Base-by-base conservation (phyloP, 257 asterid species). In the Plectranthus barbatus region DNA sequence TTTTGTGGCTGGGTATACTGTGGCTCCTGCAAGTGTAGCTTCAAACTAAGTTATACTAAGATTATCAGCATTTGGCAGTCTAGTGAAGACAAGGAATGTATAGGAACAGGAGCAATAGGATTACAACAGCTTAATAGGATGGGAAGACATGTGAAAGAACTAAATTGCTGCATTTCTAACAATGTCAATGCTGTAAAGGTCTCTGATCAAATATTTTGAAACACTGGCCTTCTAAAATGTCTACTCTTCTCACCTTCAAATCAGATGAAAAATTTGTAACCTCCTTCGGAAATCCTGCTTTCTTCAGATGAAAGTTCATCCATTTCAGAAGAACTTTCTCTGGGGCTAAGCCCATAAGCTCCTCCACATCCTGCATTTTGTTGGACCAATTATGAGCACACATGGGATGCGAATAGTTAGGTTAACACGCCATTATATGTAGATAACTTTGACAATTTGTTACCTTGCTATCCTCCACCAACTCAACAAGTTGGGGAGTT, bases 261-360 rank as follows among this genome's bases (percentile, higher is more conserved):
- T 91, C 96, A 17, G 98, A 77, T 14, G 98, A 91, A 76, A 90
- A 91, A 72, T 85, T 91, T 47, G 90, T 74, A 56, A 91, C 94
- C 45, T 69, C 68, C 76, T 88, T 91, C 67, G 70, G 58, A 44
- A 79, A 91, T 47, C 98, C 96, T 20, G 81, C 76, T 75, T 88
- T 91, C 71, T 91, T 91, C 23, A 91, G 86, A 75, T 87, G 97
- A 68, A 87, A 91, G 77, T 91, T 91, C 97, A 91, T 87, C 96
- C 96, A 88, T 79, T 84, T 91, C 71, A 87, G 81, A 36, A 91
- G 80, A 72, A 91, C 73, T 79, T 88, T 91, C 72, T 91, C 98
- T 2, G 94, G 96, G 79, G 57, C 17, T 67, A 88, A 81, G 65
- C 91, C 69, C 66, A 88, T 75, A 56, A 91, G 95, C 84, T 91